Conservation (phyloP, 2,329 filamentous ascomycete species). For the Acrocalymma vagum region DNA sequence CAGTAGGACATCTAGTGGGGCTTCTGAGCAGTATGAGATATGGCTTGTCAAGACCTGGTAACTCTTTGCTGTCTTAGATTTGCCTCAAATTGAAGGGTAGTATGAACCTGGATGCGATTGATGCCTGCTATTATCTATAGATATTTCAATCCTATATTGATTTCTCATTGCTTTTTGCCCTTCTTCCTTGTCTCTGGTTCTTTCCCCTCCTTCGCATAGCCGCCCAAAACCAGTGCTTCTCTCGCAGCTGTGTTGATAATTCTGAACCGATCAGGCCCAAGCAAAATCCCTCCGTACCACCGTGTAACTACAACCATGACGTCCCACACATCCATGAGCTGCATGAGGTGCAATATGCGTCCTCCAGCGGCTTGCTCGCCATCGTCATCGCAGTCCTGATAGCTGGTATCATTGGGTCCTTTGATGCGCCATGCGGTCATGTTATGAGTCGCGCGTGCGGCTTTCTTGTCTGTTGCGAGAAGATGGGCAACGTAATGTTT, state of each 20-base stretch:
- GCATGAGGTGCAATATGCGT: slow-evolving; percentile 86
- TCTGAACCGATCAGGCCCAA: slow-evolving; percentile 89
- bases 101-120: too few species aligned
- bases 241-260: slow-evolving; percentile 88
- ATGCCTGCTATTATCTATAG: too few species aligned
- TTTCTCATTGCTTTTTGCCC: slow-evolving; percentile 41
- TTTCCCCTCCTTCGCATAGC: slow-evolving; percentile 67
- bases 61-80: too few species aligned
- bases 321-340: slow-evolving; percentile 94
- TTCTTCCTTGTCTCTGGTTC: slow-evolving; percentile 40
- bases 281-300: slow-evolving; percentile 92
- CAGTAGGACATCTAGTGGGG: too few species aligned
- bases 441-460: slow-evolving; percentile 90
- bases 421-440: slow-evolving; percentile 93
- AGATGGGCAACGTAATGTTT: slow-evolving; percentile 76
- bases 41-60: too few species aligned
- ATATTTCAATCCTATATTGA: too few species aligned
- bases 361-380: slow-evolving; percentile 92
- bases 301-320: slow-evolving; percentile 90
- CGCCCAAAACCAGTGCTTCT: slow-evolving; percentile 82
- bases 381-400: slow-evolving; percentile 95
- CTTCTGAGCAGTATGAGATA: too few species aligned
- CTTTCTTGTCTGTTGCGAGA: slow-evolving; percentile 81
- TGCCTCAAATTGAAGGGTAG: too few species aligned
- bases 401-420: slow-evolving; percentile 63